A percentile compares a stretch with the other conserved stretches of the same genome.
Evolutionary conservation across 2,329 filamentous ascomycete genomes (phyloP).

Genomic region (Kalaharituber pfeilii): DNA sequence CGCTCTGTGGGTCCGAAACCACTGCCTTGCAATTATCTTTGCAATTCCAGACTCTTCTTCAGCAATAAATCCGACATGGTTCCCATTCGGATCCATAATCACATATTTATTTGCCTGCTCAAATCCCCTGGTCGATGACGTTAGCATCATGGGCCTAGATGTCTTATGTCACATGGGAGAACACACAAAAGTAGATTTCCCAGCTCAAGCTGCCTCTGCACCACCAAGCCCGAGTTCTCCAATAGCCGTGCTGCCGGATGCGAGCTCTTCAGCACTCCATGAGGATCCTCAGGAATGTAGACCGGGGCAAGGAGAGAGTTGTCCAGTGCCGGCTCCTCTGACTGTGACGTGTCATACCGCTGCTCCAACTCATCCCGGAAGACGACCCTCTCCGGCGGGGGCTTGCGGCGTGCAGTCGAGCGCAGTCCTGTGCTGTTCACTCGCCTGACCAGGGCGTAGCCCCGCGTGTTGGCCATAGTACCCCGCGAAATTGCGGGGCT

Average conservation of each 20-base stretch:
- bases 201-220: conserved; percentile 46
- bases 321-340: neutral
- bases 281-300: conserved; percentile 42
- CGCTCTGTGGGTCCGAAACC: conserved; percentile 43
- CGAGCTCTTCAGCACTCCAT: conserved; percentile 39
- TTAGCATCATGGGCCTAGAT: neutral
- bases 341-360: neutral
- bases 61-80: conserved; percentile 46
- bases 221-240: conserved; percentile 43
- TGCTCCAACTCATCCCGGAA: neutral
- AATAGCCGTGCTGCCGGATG: conserved; percentile 43
- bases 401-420: neutral
- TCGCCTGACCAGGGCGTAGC: too few relatives aligned
- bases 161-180: neutral
- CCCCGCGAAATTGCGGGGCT: too few relatives aligned
- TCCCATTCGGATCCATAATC: conserved; percentile 45
- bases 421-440: neutral
- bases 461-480: too few relatives aligned
- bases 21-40: conserved; percentile 39
- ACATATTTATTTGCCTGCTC: conserved; percentile 50
- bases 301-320: conserved; percentile 42
- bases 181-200: conserved; percentile 44
- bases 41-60: conserved; percentile 45
- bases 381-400: neutral
- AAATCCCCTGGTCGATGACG: conserved; percentile 34